Base-by-base conservation (phyloP, 2,329 filamentous ascomycete species). In the Myriosclerotinia scirpicola region DNA sequence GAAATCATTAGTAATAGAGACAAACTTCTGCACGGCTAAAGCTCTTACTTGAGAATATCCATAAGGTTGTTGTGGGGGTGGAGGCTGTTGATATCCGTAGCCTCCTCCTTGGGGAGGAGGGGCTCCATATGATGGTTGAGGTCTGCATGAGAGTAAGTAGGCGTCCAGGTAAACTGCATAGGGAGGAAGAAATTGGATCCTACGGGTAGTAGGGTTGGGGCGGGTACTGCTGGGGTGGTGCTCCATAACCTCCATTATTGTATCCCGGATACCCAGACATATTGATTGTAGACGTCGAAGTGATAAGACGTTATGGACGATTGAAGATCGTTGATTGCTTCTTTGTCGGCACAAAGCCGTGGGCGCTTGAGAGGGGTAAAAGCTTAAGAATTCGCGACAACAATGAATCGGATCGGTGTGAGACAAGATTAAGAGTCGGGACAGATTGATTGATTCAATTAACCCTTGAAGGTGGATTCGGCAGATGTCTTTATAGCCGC, bases 181-280 rank as follows among this genome's bases (percentile, higher is more conserved):
- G 38, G 48, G 62, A 56, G 30, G 52, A 44, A 52, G 64, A 53
- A 52, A 54, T 53, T 53, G n/a, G n/a, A 65, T 72, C 74, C 70
- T 82, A 85, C 81, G 83, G 81, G 73, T 85, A 84, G 72, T 78
- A 76, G 68, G 76, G 77, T 70, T 78, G 77, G 69, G 73, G 72
- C 54, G 72, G 71, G 71, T 76, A 76, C 69, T 82, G 82, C 74
- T 68, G 66, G 65, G 77, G 77, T 63, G 72, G 75, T 59, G 67
- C 71, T 68, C 74, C 75, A 68, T 79, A 82, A 75, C 79, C 79
- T 75, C 80, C 79, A 67, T 81, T 79, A 74, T 87, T 87, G 68
- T 80, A 77, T 68, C 82, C 82, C 71, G 85, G 85, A 76, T 87
- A 89, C 74, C 85, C 86, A 71, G 87, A 88, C 87, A 89, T 90